phyloP scores from a whole-genome alignment of 169 alveolate genomes.

The Cryptosporidium viatorum region DNA sequence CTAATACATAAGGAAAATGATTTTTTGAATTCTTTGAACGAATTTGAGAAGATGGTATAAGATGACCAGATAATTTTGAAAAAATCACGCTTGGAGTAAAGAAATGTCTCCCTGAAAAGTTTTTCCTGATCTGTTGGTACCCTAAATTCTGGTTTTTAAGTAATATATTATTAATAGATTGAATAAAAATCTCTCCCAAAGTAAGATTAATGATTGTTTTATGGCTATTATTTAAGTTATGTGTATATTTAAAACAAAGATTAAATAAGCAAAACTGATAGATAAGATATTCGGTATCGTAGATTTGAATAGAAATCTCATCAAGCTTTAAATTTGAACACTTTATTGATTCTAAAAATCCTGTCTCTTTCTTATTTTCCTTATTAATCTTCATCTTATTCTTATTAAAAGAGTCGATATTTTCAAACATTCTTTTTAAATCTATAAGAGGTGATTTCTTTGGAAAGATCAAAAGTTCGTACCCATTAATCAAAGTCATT shows the following conservation, averaged over 20 bases:
- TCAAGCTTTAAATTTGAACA: neutral
- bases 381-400: neutral
- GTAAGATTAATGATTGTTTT: neutral
- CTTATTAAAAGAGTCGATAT: constrained; percentile 5
- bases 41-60: constrained; percentile 7
- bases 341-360: neutral
- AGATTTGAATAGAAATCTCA: constrained; percentile 18
- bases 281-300: constrained; percentile 16
- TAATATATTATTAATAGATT: neutral
- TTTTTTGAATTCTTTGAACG: neutral
- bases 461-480: constrained; percentile 55
- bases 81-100: constrained; percentile 42
- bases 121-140: constrained; percentile 29
- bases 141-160: constrained; percentile 11
- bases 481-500: constrained; percentile 21
- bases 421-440: neutral
- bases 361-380: neutral
- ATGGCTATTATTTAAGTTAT: neutral
- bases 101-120: constrained; percentile 10
- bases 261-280: constrained; percentile 1
- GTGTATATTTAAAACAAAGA: neutral
- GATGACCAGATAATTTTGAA: constrained; percentile 57
- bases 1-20: constrained; percentile 3
- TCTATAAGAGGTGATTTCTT: neutral
- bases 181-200: constrained; percentile 21